Evolutionary conservation across 2,329 filamentous ascomycete genomes (phyloP).

Genomic region (Talaromyces sp.): DNA sequence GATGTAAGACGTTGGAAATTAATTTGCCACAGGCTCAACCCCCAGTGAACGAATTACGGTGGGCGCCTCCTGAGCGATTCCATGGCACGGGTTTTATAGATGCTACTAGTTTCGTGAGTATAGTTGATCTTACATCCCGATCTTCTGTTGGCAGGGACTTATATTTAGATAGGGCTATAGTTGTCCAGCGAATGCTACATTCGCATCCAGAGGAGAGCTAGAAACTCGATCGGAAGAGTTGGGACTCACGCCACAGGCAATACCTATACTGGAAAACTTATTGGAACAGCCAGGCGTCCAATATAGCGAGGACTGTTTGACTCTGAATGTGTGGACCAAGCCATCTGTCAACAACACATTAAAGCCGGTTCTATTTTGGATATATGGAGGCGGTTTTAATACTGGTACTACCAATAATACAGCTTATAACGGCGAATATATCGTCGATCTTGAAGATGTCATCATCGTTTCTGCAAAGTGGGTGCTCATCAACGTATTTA

Average conservation of each 20-base stretch:
- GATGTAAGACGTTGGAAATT: background rate
- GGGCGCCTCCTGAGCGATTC: constrained; percentile 5
- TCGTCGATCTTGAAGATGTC: constrained; percentile 9
- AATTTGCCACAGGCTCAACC: constrained; percentile 10
- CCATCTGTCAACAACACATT: constrained; percentile 23
- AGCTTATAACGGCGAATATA: constrained; percentile 7
- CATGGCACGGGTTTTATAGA: background rate
- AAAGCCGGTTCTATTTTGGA: constrained; percentile 68
- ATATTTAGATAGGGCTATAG: constrained; percentile 4
- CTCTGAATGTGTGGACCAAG: constrained; percentile 6
- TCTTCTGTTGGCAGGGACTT: background rate
- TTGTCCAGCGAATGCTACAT: constrained; percentile 6
- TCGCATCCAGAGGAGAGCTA: constrained; percentile 1
- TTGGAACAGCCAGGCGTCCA: background rate
- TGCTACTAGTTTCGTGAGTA: constrained; percentile 8
- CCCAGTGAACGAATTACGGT: constrained; percentile 9
- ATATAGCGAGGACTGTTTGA: constrained; percentile 16
- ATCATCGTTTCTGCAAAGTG: constrained; percentile 11
- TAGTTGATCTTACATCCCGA: too few species aligned
- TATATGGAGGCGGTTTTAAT: constrained; percentile 59
- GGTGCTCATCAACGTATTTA: background rate
- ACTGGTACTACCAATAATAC: constrained; percentile 10
- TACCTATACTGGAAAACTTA: background rate
- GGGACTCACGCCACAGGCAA: constrained; percentile 8
- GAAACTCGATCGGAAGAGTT: background rate